These are phyloP conservation scores for Lichtheimia ramosa DNA, from an alignment of 371 early-diverging fungal genomes.

Conservation along the genomic window DNA sequence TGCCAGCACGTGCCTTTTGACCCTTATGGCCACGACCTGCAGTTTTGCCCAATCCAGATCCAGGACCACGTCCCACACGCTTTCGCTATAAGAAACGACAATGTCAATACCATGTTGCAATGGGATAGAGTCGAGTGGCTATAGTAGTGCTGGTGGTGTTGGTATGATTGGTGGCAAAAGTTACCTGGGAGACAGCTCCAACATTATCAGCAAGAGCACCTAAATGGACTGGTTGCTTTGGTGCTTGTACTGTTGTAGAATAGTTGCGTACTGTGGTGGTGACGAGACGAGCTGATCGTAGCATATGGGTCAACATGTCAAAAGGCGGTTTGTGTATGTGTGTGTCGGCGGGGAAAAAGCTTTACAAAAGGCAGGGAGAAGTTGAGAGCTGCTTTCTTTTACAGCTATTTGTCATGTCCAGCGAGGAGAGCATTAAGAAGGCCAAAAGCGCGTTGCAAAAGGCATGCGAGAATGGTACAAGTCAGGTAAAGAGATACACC, in stretches of 20 bases:
- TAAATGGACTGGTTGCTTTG: constrained; percentile 36
- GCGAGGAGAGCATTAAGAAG: constrained; percentile 17
- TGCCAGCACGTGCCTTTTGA: constrained; percentile 83
- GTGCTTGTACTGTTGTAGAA: constrained; percentile 29
- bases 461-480: constrained; percentile 13
- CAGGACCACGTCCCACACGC: constrained; percentile 85
- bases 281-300: constrained; percentile 9
- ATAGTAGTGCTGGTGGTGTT: neutral
- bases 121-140: neutral
- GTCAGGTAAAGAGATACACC: constrained; percentile 11
- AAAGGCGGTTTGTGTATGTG: neutral
- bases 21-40: constrained; percentile 94
- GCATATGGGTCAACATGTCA: neutral
- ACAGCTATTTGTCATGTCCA: constrained; percentile 8
- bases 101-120: neutral
- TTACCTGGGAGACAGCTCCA: constrained; percentile 50
- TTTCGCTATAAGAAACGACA: constrained; percentile 38
- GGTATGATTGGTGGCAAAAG: neutral
- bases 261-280: constrained; percentile 16
- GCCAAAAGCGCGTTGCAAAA: constrained; percentile 23
- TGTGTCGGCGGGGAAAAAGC: neutral
- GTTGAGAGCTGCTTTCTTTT: no score
- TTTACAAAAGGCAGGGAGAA: no score
- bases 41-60: constrained; percentile 88
- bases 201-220: constrained; percentile 47